Percentiles rank a stretch among this genome's conserved stretches.
phyloP scores from a whole-genome alignment of 345 rosid genomes.

The Gossypium longicalyx region DNA sequence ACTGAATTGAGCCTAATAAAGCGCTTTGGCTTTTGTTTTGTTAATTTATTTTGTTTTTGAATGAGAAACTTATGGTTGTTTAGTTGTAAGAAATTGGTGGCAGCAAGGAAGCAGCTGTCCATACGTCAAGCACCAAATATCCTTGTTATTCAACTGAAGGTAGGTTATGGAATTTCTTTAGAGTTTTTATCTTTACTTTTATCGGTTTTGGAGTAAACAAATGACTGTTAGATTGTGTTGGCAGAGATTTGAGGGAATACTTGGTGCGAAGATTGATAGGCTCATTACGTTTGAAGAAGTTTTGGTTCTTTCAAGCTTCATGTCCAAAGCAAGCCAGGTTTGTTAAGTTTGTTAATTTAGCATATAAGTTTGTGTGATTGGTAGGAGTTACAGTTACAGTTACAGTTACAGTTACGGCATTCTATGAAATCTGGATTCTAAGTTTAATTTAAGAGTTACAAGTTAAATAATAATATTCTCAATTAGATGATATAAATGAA shows the following conservation, averaged over 20 bases:
- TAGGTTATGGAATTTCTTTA: constrained; percentile 23
- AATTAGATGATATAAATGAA: neutral
- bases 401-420: neutral
- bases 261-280: constrained; percentile 85
- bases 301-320: constrained; percentile 75
- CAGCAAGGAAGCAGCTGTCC: constrained; percentile 96
- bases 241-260: constrained; percentile 90
- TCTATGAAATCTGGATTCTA: neutral
- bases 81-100: constrained; percentile 93
- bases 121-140: constrained; percentile 83
- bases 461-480: neutral
- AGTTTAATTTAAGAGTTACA: neutral
- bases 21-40: neutral
- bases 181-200: neutral
- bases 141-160: constrained; percentile 94
- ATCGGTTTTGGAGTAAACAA: constrained; percentile 5
- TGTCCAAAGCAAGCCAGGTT: constrained; percentile 91
- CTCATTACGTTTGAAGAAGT: constrained; percentile 70
- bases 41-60: neutral
- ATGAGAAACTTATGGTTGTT: constrained; percentile 30
- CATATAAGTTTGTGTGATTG: constrained; percentile 2
- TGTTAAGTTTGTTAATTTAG: neutral
- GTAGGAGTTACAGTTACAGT: neutral
- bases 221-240: constrained; percentile 13
- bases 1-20: neutral